These are phyloP conservation scores for Dimargaris verticillata DNA, from an alignment of 192 early-diverging fungal species.

Conservation along the genomic window DNA sequence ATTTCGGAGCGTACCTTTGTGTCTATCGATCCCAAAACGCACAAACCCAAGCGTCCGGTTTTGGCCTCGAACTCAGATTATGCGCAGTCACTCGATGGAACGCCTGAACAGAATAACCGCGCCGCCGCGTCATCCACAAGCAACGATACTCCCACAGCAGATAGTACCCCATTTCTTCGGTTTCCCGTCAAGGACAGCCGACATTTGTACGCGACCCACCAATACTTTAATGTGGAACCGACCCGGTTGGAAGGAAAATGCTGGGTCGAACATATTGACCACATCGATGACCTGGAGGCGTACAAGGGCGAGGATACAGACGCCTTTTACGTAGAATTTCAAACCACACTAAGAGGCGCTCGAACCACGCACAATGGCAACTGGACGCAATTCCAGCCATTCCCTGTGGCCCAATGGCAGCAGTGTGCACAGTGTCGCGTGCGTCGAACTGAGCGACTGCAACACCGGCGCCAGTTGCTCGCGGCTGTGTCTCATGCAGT, in stretches of 20 bases:
- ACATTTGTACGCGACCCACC: constrained; percentile 26
- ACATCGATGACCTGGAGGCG: constrained; percentile 18
- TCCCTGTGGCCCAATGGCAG: background rate
- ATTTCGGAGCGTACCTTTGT: constrained; percentile 1
- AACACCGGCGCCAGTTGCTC: background rate
- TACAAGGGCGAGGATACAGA: constrained; percentile 31
- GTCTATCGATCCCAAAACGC: background rate
- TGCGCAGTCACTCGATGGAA: constrained; percentile 1
- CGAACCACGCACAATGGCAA: background rate
- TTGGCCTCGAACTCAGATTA: background rate
- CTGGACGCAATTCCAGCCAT: background rate
- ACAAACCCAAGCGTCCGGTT: background rate
- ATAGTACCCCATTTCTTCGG: background rate
- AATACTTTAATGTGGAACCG: constrained; percentile 13
- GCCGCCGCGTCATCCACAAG: background rate
- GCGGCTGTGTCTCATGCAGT: background rate
- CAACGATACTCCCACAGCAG: background rate
- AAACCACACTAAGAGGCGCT: background rate
- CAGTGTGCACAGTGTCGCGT: background rate
- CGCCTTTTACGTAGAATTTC: constrained; percentile 26
- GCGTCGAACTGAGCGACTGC: background rate
- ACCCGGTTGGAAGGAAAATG: constrained; percentile 32
- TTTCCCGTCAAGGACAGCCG: constrained; percentile 22
- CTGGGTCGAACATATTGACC: constrained; percentile 32
- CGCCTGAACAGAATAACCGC: constrained; percentile 1